Percentiles rank a stretch among this genome's conserved stretches.
phyloP scores from a whole-genome alignment of 2,329 filamentous ascomycete species.

The Lizonia empirigonia region DNA sequence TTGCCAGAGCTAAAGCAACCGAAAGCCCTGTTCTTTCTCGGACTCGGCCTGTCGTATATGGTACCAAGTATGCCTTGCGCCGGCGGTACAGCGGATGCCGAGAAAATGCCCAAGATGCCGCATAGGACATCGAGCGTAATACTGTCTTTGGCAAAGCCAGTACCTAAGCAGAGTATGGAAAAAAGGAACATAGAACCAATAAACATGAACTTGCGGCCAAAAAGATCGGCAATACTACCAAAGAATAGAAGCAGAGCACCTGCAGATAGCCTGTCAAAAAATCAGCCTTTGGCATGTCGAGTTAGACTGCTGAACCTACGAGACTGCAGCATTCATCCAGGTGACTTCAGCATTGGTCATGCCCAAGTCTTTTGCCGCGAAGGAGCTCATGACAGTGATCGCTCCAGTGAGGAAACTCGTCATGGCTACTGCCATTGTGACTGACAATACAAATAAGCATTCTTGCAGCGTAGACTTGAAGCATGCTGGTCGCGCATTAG shows the following conservation, averaged over 20 bases:
- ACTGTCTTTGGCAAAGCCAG: constrained; percentile 64
- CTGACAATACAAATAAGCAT: constrained; percentile 67
- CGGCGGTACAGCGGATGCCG: constrained; percentile 67
- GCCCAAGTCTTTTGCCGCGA: constrained; percentile 62
- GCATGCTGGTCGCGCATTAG: constrained; percentile 58
- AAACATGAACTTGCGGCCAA: constrained; percentile 67
- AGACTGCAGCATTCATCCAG: constrained; percentile 69
- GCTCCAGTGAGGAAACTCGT: constrained; percentile 64
- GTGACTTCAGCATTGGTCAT: constrained; percentile 71
- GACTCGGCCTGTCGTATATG: constrained; percentile 65
- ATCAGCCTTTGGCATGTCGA: not conserved
- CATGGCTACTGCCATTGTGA: constrained; percentile 70
- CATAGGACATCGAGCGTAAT: constrained; percentile 67
- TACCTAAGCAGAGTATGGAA: constrained; percentile 61
- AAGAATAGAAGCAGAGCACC: constrained; percentile 71
- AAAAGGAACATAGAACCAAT: constrained; percentile 65
- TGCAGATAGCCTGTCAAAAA: constrained; percentile 58
- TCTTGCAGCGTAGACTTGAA: constrained; percentile 69
- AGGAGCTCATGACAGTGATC: constrained; percentile 66
- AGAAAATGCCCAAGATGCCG: constrained; percentile 62
- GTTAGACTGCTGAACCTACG: constrained; percentile 48
- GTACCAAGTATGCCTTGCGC: constrained; percentile 68
- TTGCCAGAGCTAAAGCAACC: constrained; percentile 67
- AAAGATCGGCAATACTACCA: constrained; percentile 68
- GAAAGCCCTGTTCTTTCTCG: constrained; percentile 68